Conservation (phyloP, 768 basidiomycete genomes). For the Cyclocybe cylindracea region DNA sequence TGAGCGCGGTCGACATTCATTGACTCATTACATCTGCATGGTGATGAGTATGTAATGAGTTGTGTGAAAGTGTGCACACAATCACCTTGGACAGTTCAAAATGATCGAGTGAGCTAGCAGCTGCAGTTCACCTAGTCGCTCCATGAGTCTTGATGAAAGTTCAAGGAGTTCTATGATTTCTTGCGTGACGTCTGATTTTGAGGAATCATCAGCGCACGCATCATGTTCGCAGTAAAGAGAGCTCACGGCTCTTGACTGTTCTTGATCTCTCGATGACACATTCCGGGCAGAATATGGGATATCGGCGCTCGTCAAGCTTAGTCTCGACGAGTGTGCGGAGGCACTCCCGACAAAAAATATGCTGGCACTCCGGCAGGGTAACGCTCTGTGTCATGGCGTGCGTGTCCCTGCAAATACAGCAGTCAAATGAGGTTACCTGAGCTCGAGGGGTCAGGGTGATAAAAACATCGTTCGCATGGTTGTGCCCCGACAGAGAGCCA, state of each 20-base stretch:
- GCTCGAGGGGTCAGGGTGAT: conserved; percentile 8
- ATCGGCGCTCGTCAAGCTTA: conserved; percentile 53
- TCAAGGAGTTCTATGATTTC: conserved; percentile 15
- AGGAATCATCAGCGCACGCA: background rate
- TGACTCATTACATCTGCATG: conserved; percentile 46
- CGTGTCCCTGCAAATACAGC: conserved; percentile 58
- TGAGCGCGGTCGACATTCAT: conserved; percentile 53
- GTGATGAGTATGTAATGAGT: background rate
- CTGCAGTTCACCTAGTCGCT: conserved; percentile 21
- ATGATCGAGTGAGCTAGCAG: conserved; percentile 37
- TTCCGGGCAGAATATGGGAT: conserved; percentile 62
- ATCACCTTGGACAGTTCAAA: conserved; percentile 17
- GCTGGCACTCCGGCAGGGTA: conserved; percentile 43
- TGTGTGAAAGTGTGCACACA: no score
- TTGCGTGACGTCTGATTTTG: conserved; percentile 14
- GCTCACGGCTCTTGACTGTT: conserved; percentile 29
- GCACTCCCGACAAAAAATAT: conserved; percentile 58
- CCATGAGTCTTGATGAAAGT: conserved; percentile 40
- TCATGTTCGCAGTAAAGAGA: background rate
- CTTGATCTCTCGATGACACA: conserved; percentile 40
- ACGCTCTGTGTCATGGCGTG: conserved; percentile 42
- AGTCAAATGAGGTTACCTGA: conserved; percentile 40
- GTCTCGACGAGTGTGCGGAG: conserved; percentile 40
- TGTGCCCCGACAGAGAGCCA: conserved; percentile 1
- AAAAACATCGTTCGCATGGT: conserved; percentile 18